Evolutionary conservation across 768 basidiomycete genomes (phyloP).

Genomic region (Exidia glandulosa): DNA sequence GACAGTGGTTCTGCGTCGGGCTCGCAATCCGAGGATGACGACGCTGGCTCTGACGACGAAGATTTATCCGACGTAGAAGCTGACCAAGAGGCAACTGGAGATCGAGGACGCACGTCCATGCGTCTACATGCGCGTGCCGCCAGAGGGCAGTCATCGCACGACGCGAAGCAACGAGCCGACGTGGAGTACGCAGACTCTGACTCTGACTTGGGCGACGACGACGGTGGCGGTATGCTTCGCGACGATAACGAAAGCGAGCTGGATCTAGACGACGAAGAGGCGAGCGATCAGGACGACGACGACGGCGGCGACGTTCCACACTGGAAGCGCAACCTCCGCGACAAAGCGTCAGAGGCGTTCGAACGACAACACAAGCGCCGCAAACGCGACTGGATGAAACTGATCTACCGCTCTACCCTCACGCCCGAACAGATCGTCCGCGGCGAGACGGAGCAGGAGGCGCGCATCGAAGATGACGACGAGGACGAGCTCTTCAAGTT

Average conservation of each 20-base stretch:
- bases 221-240: constrained; percentile 18
- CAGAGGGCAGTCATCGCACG: constrained; percentile 28
- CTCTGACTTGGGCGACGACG: constrained; percentile 45
- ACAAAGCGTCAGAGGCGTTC: constrained; percentile 35
- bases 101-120: constrained; percentile 40
- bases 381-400: constrained; percentile 68
- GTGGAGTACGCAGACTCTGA: constrained; percentile 70
- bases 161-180: constrained; percentile 26
- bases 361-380: constrained; percentile 27
- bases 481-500: constrained; percentile 72
- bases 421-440: constrained; percentile 57
- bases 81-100: constrained; percentile 18
- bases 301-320: constrained; percentile 40
- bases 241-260: constrained; percentile 41
- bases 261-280: constrained; percentile 30
- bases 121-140: constrained; percentile 31
- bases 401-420: constrained; percentile 66
- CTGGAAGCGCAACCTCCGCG: constrained; percentile 65
- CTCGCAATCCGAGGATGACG: constrained; percentile 18
- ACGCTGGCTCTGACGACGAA: constrained; percentile 13
- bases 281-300: constrained; percentile 31
- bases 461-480: constrained; percentile 25
- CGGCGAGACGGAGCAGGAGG: constrained; percentile 20
- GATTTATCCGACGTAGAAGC: constrained; percentile 14
- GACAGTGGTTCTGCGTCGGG: constrained; percentile 12